Base-by-base conservation (phyloP, 73 alveolate species). In the Vitrella brassicaformis region DNA sequence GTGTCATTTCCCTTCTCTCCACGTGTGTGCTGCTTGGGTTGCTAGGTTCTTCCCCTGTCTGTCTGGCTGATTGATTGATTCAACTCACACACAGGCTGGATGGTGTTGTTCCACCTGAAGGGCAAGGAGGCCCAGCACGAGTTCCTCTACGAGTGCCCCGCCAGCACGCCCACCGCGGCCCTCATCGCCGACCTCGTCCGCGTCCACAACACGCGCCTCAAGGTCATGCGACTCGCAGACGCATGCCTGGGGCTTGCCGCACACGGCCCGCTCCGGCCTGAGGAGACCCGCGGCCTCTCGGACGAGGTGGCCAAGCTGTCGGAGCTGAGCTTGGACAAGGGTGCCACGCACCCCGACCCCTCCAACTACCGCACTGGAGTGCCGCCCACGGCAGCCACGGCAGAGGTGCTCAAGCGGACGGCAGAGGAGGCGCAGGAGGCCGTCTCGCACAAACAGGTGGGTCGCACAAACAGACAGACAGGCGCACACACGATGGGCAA, bases 241-340 rank as follows among this genome's bases (percentile, higher is more conserved):
- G 56, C 56, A 8, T 29, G 79, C 80, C 32, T 78, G 85, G 98
- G 89, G 68, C 84, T 92, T 72, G 94, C 95, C 64, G 87, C 88
- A 65, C 92, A 92, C 68, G 98, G 98, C 47, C 96, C 98, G 26
- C 65, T 92, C 78, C 87, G 90, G 73, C 95, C 98, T 0, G 98
- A 92, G 74, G 98, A 87, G 74, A 70, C 88, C 22, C 84, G 98
- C 0, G 98, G 98, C 56, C 85, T 92, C 67, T 68, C 84, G 14
- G 84, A 76, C 71, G 84, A 25, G 10, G 18, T 25, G 22, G 56
- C 56, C 14, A 39, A 39, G 56, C 56, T 39, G 22, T 39, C 56
- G 14, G n/a, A n/a, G n/a, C n/a, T n/a, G n/a, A 14, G 56, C 22
- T 8, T 85, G 47, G 96, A 92, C 19, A 71, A 68, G 67, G 68